phyloP scores from a whole-genome alignment of 192 early-diverging fungal species.

The Entomortierella chlamydospora region DNA sequence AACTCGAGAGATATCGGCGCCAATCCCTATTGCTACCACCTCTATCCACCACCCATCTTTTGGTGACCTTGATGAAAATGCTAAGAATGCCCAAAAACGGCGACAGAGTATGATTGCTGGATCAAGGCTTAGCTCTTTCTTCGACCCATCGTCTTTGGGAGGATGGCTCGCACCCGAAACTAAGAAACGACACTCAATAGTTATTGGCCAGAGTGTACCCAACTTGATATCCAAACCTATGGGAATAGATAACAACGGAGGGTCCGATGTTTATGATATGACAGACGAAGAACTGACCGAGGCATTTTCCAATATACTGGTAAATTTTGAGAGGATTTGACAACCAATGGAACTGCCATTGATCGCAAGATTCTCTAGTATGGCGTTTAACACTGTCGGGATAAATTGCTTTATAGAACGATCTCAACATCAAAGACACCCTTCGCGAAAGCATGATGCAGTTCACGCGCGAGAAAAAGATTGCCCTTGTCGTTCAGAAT shows the following conservation, averaged over 20 bases:
- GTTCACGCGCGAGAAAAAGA: slow-evolving; percentile 51
- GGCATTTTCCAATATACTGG: slow-evolving; percentile 24
- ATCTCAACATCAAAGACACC: slow-evolving; percentile 59
- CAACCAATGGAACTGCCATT: no score
- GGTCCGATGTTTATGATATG: slow-evolving; percentile 31
- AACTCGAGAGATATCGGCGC: slow-evolving; percentile 40
- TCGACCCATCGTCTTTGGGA: slow-evolving; percentile 35
- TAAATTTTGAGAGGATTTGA: no score
- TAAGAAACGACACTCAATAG: slow-evolving; percentile 39
- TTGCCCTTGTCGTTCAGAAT: slow-evolving; percentile 53
- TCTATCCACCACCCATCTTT: slow-evolving; percentile 49
- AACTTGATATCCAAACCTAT: slow-evolving; percentile 33
- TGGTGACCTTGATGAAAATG: slow-evolving; percentile 3
- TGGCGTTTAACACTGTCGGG: background rate
- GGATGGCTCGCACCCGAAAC: slow-evolving; percentile 42
- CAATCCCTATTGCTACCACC: slow-evolving; percentile 36
- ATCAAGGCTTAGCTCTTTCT: slow-evolving; percentile 46
- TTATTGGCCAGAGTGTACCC: slow-evolving; percentile 25
- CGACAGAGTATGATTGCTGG: slow-evolving; percentile 54
- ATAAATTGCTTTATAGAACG: slow-evolving; percentile 30
- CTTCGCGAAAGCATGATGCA: slow-evolving; percentile 54
- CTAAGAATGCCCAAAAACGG: slow-evolving; percentile 17
- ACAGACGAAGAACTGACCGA: slow-evolving; percentile 34
- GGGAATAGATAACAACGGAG: slow-evolving; percentile 9
- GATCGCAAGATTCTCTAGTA: no score